These are phyloP conservation scores for Amylostereum areolatum DNA, from an alignment of 1,284 basidiomycete species.

Conservation along the genomic window DNA sequence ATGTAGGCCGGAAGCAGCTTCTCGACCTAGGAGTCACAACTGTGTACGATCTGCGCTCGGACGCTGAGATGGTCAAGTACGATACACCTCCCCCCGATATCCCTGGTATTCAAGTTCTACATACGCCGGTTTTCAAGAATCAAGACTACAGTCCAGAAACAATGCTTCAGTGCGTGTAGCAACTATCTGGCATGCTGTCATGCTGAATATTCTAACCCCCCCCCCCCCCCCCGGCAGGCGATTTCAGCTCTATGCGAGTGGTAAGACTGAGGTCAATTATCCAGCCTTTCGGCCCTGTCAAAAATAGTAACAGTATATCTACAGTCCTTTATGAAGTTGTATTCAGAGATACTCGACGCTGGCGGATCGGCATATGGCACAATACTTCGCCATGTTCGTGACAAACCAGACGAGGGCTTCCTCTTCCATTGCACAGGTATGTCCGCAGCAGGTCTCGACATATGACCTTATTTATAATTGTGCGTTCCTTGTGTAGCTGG, in stretches of 20 bases:
- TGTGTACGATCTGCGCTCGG: conserved; percentile 70
- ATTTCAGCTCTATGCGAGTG: conserved; percentile 72
- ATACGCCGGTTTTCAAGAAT: conserved; percentile 59
- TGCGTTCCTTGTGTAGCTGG: conserved; percentile 37
- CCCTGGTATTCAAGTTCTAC: conserved; percentile 52
- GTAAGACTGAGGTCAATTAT: conserved; percentile 60
- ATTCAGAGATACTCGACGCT: conserved; percentile 72
- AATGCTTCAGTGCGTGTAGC: conserved; percentile 70
- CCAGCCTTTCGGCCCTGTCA: not conserved
- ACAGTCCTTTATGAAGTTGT: conserved; percentile 74
- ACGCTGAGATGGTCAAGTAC: conserved; percentile 72
- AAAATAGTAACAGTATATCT: not conserved
- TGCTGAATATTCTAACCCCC: conserved; percentile 12
- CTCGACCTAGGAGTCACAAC: conserved; percentile 55
- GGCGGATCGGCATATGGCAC: conserved; percentile 57
- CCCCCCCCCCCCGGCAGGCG: conserved; percentile 34
- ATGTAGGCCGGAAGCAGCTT: conserved; percentile 49
- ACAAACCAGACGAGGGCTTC: conserved; percentile 55
- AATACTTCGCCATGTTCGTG: conserved; percentile 65
- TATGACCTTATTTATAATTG: not conserved
- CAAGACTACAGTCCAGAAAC: conserved; percentile 77
- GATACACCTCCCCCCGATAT: conserved; percentile 56
- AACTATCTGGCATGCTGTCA: conserved; percentile 1
- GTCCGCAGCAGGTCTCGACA: conserved; percentile 4
- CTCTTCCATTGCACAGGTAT: conserved; percentile 72